phyloP scores from a whole-genome alignment of 208 protist genomes.

The Acanthamoeba castellanii region DNA sequence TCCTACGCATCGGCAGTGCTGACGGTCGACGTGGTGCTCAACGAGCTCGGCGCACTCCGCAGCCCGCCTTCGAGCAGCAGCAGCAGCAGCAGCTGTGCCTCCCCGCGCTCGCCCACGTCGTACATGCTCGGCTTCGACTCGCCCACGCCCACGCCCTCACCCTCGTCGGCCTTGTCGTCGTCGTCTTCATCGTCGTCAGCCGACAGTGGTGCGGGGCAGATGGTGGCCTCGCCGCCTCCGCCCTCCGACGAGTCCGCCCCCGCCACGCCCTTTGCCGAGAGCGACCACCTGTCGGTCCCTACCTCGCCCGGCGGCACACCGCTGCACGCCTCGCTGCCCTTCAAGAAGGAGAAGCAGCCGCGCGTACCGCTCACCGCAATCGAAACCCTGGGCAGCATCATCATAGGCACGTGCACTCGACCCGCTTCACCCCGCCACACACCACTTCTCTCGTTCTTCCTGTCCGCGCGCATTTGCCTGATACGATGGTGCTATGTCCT shows the following conservation, averaged over 20 bases:
- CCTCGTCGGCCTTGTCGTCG: neutral
- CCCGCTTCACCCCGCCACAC: too few relatives aligned
- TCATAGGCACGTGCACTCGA: neutral
- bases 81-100: neutral
- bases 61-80: neutral
- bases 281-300: neutral
- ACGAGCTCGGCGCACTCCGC: neutral
- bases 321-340: neutral
- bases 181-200: neutral
- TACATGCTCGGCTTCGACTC: neutral
- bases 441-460: too few relatives aligned
- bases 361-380: neutral
- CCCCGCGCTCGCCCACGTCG: neutral
- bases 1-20: neutral
- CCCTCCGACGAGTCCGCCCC: neutral
- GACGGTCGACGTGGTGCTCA: slow-evolving; percentile 13
- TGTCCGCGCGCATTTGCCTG: too few relatives aligned
- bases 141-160: neutral
- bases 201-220: neutral
- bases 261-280: neutral
- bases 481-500: too few relatives aligned
- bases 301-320: slow-evolving; percentile 27
- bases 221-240: neutral
- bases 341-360: neutral
- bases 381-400: neutral